Base-by-base conservation (phyloP, 495 filamentous ascomycete genomes). In the Trichoderma gamsii region DNA sequence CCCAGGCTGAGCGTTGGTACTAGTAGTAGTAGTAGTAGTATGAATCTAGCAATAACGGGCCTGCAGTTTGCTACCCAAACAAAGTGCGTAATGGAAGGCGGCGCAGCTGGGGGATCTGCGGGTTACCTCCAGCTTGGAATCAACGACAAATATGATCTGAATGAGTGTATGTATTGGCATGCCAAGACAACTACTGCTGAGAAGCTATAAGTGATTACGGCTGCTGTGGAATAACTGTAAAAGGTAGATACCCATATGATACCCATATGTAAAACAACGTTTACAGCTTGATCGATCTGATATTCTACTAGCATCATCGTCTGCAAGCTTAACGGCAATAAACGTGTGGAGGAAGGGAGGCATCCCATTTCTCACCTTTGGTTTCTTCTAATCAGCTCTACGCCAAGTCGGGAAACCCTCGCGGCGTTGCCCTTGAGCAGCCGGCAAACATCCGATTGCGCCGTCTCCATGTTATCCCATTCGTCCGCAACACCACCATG, bases 71-170 rank as follows among this genome's bases (percentile, higher is more conserved):
- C 43, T 46, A 18, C 43, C 43, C 43, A 46, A 46, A 18, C 43
- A 46, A 44, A 46, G 43, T 46, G 49, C 49, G 49, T 52, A 52
- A 52, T 52, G 49, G 43, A 52, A 21, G 18, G 49, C 49, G 49
- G 49, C 49, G 49, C 49, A 52, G 49, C 49, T 23, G 49, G 49
- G 21, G 5, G 9, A 21, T 11, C 49, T n/a, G 49, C 7, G 49
- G 44, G 15, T 12, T n/a, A 2, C 35, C 35, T 38, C 35, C 35
- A 38, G 35, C 35, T 38, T 38, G 35, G 35, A 38, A 9, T 5
- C 35, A 38, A 38, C 7, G 35, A 5, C 35, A 38, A 38, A 38
- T 5, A 38, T 38, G 3, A 7, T 29, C 4, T 29, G 29, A 38
- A 38, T 38, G 2, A 5, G 35, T 38, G 29, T 29, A 29, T 29